A percentile compares a stretch with the other conserved stretches of the same genome.
phyloP scores from a whole-genome alignment of 73 alveolate species.

The Effrenium voratum region DNA sequence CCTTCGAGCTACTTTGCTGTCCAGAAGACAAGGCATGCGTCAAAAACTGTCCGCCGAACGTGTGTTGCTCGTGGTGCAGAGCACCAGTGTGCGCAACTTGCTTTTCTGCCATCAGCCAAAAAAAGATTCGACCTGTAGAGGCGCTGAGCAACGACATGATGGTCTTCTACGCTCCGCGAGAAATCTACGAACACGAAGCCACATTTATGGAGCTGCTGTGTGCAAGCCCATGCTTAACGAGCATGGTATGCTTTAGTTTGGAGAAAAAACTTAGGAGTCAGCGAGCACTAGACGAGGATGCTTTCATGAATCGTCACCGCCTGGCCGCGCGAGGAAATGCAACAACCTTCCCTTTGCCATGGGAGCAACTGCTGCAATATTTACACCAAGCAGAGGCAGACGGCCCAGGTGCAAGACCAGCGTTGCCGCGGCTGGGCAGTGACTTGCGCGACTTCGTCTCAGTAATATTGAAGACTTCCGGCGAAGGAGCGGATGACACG shows the following conservation, averaged over 20 bases:
- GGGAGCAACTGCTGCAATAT: constrained; percentile 22
- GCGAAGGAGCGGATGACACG: too few relatives aligned
- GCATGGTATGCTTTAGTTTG: not conserved
- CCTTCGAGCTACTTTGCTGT: not conserved
- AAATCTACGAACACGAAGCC: constrained; percentile 74
- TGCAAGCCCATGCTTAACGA: constrained; percentile 83
- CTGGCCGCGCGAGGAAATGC: constrained; percentile 33
- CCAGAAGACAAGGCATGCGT: constrained; percentile 27
- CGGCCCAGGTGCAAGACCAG: too few relatives aligned
- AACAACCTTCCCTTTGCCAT: constrained; percentile 7
- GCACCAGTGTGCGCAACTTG: constrained; percentile 1
- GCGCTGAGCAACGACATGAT: constrained; percentile 64
- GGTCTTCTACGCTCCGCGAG: constrained; percentile 87
- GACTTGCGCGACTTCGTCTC: not conserved
- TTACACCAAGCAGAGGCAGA: not conserved
- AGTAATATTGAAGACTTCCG: not conserved
- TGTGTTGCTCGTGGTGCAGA: not conserved
- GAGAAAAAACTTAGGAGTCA: not conserved
- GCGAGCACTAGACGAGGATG: not conserved
- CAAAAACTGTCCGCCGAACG: not conserved
- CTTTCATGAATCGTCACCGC: constrained; percentile 18
- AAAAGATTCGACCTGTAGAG: not conserved
- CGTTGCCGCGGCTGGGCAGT: not conserved
- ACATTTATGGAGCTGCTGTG: constrained; percentile 94
- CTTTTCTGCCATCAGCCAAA: not conserved